Evolutionary conservation across 352 stramenopile species (phyloP), one percentile per base, ranked within the genome.

Genomic region (Globisporangium heterothallicum): DNA sequence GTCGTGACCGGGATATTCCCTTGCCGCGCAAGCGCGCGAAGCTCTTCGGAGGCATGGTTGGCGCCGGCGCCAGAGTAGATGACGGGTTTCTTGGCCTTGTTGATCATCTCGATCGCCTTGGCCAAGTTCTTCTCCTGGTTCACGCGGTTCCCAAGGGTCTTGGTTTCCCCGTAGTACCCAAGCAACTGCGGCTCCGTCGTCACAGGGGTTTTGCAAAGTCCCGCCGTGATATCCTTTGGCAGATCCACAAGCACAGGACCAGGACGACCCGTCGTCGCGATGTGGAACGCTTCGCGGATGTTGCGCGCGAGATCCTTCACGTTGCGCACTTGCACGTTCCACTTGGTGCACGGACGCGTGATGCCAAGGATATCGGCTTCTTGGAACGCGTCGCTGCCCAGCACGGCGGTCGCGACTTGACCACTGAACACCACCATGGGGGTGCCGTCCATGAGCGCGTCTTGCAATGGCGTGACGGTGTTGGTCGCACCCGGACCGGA

Each of bases 261-360:
- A 0, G 94, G 94, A 25, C 94, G 78, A 10, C 94, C 94, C 18
- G 94, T 97, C 25, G 88, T 93, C 16, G 94, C 91, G 35, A 98
- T 89, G 66, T 97, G 94, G 71, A 98, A 98, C 10, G 94, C 94
- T 59, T 98, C 96, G 53, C 96, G 92, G 69, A 98, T 96, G 56
- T 91, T 94, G 45, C 95, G 85, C 8, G 94, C 92, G 52, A 98
- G 68, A 63, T 98, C 94, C 41, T 96, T 95, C 21, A 97, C 89
- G 66, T 88, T 88, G 50, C 95, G 96, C 63, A 98, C 96, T 64
- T 98, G 91, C 59, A 98, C 94, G 59, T 96, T 97, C 92, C 92
- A 98, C 82, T 98, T 98, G 56, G 93, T 98, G 61, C 88, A 97
- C 22, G 92, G 91, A 18, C 74, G 83, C 34, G 62, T 96, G 73